Evolutionary conservation across 495 filamentous ascomycete genomes (phyloP).

Genomic region (Aspergillus biplanus): DNA sequence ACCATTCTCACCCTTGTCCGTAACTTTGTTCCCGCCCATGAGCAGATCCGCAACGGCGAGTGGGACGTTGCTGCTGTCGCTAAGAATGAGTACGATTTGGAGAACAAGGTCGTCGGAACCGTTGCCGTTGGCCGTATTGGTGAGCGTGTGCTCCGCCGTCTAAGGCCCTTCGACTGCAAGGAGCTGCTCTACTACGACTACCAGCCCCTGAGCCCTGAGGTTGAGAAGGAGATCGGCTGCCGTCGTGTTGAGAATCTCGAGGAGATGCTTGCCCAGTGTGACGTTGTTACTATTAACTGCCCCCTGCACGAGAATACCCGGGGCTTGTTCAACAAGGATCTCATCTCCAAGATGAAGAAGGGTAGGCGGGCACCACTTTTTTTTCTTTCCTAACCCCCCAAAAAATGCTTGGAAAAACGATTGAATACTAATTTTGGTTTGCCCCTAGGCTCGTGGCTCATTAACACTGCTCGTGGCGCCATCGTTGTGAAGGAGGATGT

Average conservation of each 20-base stretch:
- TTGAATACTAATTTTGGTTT: constrained; percentile 11
- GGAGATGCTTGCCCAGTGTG: constrained; percentile 94
- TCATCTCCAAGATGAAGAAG: constrained; percentile 99
- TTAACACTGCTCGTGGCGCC: constrained; percentile 98
- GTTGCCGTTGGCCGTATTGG: constrained; percentile 97
- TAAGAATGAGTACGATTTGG: constrained; percentile 97
- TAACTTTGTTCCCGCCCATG: constrained; percentile 98
- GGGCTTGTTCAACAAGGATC: constrained; percentile 98
- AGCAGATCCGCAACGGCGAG: constrained; percentile 83
- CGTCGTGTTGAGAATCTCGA: constrained; percentile 84
- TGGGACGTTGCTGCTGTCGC: constrained; percentile 96
- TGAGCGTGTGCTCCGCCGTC: constrained; percentile 92
- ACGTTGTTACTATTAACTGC: constrained; percentile 99
- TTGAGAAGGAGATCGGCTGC: constrained; percentile 96
- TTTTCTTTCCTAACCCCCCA: not conserved
- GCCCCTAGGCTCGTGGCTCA: constrained; percentile 77
- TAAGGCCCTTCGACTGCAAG: constrained; percentile 99
- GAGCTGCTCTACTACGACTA: constrained; percentile 99
- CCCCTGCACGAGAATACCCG: constrained; percentile 96
- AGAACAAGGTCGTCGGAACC: constrained; percentile 97
- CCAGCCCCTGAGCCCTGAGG: constrained; percentile 84
- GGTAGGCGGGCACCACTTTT: constrained; percentile 54
- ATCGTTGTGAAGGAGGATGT: constrained; percentile 99
- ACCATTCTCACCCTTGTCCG: constrained; percentile 95
- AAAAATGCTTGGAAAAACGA: not conserved